Evolutionary conservation across 257 asterid genomes (phyloP).

Genomic region (Dorcoceras hygrometricum): DNA sequence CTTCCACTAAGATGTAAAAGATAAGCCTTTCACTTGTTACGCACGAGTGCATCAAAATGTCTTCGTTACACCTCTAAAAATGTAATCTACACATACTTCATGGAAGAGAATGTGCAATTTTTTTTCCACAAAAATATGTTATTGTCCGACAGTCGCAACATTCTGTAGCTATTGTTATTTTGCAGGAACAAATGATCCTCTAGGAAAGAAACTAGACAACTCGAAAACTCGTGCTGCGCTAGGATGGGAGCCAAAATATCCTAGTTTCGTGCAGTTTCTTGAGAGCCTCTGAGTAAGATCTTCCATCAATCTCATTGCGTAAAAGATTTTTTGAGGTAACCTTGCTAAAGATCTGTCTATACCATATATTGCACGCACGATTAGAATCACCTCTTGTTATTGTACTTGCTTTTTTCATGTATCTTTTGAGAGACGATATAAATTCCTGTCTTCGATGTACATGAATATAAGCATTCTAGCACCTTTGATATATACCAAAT

Average conservation of each 20-base stretch:
- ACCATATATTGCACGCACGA: not conserved
- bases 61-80: too few species aligned
- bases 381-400: not conserved
- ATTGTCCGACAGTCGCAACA: not conserved
- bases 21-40: too few species aligned
- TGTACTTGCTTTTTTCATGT: not conserved
- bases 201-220: slow-evolving; percentile 83
- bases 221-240: slow-evolving; percentile 67
- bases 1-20: too few species aligned
- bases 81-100: too few species aligned
- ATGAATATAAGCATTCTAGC: not conserved
- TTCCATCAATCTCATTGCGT: slow-evolving; percentile 7
- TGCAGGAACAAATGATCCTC: slow-evolving; percentile 74
- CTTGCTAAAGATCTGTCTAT: not conserved
- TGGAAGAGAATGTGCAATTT: too few species aligned
- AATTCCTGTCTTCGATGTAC: not conserved
- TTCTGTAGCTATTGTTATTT: not conserved
- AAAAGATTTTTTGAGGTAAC: not conserved
- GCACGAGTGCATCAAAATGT: too few species aligned
- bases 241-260: slow-evolving; percentile 85
- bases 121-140: too few species aligned
- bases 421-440: not conserved
- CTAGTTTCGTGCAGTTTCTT: slow-evolving; percentile 76
- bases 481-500: not conserved
- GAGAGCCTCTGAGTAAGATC: slow-evolving; percentile 40